A percentile compares a stretch with the other conserved stretches of the same genome.
phyloP scores from a whole-genome alignment of 2,329 filamentous ascomycete genomes.

The Dothiorella sarmentorum region DNA sequence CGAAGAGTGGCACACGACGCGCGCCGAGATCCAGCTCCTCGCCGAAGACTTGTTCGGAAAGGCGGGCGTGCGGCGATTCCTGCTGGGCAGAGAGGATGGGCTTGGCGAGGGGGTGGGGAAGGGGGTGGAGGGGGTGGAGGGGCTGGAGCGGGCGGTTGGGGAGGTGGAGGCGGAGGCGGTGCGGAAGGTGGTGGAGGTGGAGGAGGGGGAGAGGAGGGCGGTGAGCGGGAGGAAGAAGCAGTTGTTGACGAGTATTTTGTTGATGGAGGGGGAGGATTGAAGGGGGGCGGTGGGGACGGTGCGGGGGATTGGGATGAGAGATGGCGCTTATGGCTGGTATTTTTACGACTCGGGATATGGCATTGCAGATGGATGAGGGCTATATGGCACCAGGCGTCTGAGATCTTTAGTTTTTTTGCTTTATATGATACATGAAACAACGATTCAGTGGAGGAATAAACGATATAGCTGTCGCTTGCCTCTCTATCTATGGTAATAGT shows the following conservation, averaged over 20 bases:
- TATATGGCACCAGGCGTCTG: too few species aligned
- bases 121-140: slow-evolving; percentile 20
- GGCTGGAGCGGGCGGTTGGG: slow-evolving; percentile 22
- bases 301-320: too few species aligned
- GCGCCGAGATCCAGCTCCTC: slow-evolving; percentile 28
- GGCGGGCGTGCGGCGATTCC: not conserved
- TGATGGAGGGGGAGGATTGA: slow-evolving; percentile 21
- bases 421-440: too few species aligned
- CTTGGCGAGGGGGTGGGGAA: slow-evolving; percentile 4
- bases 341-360: too few species aligned
- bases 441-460: too few species aligned
- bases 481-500: too few species aligned
- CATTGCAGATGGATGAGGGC: too few species aligned
- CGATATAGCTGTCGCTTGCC: too few species aligned
- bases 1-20: slow-evolving; percentile 27
- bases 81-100: not conserved
- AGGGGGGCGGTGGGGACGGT: not conserved
- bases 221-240: slow-evolving; percentile 29
- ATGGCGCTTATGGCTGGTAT: too few species aligned
- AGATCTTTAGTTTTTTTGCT: too few species aligned
- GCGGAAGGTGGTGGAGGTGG: slow-evolving; percentile 23
- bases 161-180: slow-evolving; percentile 23
- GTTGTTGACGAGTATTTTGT: slow-evolving; percentile 20
- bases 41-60: not conserved
- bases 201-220: slow-evolving; percentile 25